A percentile compares a stretch with the other conserved stretches of the same genome.
Conservation (phyloP, 768 basidiomycete species). For the Lactarius hengduanensis region DNA sequence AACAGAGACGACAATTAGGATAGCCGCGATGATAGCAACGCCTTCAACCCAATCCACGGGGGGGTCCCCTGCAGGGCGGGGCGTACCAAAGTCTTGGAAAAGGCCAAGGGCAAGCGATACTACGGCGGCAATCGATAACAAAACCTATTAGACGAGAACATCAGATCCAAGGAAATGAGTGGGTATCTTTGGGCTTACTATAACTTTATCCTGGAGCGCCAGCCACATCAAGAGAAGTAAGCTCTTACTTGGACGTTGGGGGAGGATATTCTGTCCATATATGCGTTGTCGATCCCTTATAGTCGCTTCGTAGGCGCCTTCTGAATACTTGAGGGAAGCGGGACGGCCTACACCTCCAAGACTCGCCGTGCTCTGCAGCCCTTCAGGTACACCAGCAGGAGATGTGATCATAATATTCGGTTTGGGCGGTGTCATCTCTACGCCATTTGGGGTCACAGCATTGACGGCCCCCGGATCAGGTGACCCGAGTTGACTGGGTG, state of each 20-base stretch:
- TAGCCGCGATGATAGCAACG: slow-evolving; percentile 76
- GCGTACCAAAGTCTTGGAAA: slow-evolving; percentile 87
- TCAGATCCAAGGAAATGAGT: slow-evolving; percentile 31
- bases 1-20: slow-evolving; percentile 78
- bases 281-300: slow-evolving; percentile 47
- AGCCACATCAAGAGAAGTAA: slow-evolving; percentile 58
- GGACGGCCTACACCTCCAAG: slow-evolving; percentile 6
- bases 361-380: slow-evolving; percentile 20
- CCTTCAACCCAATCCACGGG: slow-evolving; percentile 98
- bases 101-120: slow-evolving; percentile 92
- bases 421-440: slow-evolving; percentile 34
- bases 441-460: slow-evolving; percentile 18
- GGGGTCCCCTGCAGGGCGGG: slow-evolving; percentile 56
- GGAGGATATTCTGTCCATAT: slow-evolving; percentile 54
- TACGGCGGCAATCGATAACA: slow-evolving; percentile 89
- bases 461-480: slow-evolving; percentile 1
- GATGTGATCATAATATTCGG: slow-evolving; percentile 43
- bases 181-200: slow-evolving; percentile 41
- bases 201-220: slow-evolving; percentile 61
- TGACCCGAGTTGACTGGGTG: slow-evolving; percentile 1
- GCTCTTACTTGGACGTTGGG: slow-evolving; percentile 46
- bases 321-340: neutral
- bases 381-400: slow-evolving; percentile 36
- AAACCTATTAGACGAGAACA: slow-evolving; percentile 56
- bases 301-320: slow-evolving; percentile 36